These are phyloP conservation scores for Metarhizium brunneum DNA, from an alignment of 2,329 filamentous ascomycete species.

Conservation along the genomic window DNA sequence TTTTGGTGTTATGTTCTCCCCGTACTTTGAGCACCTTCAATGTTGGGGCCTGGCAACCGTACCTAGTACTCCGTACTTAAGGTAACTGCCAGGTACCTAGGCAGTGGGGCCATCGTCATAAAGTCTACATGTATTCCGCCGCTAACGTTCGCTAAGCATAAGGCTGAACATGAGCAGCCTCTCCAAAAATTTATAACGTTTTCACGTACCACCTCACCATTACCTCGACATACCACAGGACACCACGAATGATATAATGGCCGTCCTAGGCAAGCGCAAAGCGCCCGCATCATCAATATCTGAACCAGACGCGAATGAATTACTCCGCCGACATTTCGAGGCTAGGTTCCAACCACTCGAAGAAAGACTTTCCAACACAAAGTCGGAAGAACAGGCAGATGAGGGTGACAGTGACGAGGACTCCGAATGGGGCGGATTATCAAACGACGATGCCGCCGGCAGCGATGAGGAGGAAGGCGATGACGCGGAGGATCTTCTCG, in stretches of 20 bases:
- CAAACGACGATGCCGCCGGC: constrained; percentile 19
- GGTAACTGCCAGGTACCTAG: no score
- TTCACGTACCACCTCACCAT: neutral
- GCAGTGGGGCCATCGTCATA: no score
- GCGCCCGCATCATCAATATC: constrained; percentile 20
- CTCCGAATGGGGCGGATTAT: constrained; percentile 7
- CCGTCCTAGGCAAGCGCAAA: constrained; percentile 42
- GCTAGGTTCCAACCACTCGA: constrained; percentile 72
- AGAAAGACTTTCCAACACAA: constrained; percentile 10
- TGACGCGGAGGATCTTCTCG: constrained; percentile 25
- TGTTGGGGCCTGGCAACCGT: no score
- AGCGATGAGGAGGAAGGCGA: constrained; percentile 9
- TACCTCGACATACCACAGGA: neutral
- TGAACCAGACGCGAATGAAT: constrained; percentile 54
- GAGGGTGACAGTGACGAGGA: constrained; percentile 14
- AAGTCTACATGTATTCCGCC: neutral
- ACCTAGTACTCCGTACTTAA: no score
- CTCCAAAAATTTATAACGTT: constrained; percentile 1
- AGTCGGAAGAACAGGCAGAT: constrained; percentile 10
- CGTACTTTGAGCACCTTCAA: no score
- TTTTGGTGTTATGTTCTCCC: no score
- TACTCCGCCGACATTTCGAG: constrained; percentile 81
- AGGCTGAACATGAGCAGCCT: neutral
- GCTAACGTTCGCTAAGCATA: neutral
- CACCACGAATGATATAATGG: constrained; percentile 22